A percentile compares a stretch with the other conserved stretches of the same genome.
These are phyloP conservation scores for Huiozyma sinensis DNA, from an alignment of 805 yeast species.

Conservation along the genomic window DNA sequence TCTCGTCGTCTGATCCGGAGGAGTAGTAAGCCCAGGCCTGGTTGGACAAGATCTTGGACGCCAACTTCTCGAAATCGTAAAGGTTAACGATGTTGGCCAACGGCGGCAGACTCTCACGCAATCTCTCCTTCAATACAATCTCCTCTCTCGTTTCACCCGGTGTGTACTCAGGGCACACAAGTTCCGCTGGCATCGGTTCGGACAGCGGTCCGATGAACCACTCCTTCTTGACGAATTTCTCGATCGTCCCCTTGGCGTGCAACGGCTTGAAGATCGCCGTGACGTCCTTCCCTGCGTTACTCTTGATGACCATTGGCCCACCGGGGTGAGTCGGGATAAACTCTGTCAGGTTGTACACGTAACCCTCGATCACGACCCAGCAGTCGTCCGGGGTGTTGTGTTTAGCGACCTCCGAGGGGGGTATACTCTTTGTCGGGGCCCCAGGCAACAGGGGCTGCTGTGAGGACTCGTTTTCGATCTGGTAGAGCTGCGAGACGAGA, in stretches of 20 bases:
- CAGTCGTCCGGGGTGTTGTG: slow-evolving; percentile 67
- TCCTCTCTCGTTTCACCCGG: slow-evolving; percentile 28
- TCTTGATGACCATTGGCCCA: slow-evolving; percentile 60
- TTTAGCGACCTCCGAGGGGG: slow-evolving; percentile 44
- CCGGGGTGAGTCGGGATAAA: slow-evolving; percentile 78
- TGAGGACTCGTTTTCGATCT: not conserved
- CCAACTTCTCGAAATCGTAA: slow-evolving; percentile 81
- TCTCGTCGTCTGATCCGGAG: slow-evolving; percentile 87
- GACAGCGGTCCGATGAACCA: slow-evolving; percentile 52
- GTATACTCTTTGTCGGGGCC: slow-evolving; percentile 5
- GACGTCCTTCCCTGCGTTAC: slow-evolving; percentile 78
- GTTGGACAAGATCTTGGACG: slow-evolving; percentile 63
- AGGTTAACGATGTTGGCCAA: slow-evolving; percentile 61
- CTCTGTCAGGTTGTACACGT: slow-evolving; percentile 66
- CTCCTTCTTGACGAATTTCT: slow-evolving; percentile 44
- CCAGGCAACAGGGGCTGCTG: not conserved
- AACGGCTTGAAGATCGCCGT: slow-evolving; percentile 78
- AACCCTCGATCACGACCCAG: slow-evolving; percentile 76
- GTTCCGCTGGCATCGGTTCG: slow-evolving; percentile 23
- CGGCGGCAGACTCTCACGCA: slow-evolving; percentile 49
- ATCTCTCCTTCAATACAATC: slow-evolving; percentile 16
- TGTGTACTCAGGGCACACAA: slow-evolving; percentile 22
- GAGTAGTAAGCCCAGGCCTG: slow-evolving; percentile 91
- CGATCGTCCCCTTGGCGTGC: slow-evolving; percentile 82
- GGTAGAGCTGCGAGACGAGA: not conserved